A percentile compares a stretch with the other conserved stretches of the same genome.
Evolutionary conservation across 2,329 filamentous ascomycete genomes (phyloP).

Genomic region (Rosellinia necatrix): DNA sequence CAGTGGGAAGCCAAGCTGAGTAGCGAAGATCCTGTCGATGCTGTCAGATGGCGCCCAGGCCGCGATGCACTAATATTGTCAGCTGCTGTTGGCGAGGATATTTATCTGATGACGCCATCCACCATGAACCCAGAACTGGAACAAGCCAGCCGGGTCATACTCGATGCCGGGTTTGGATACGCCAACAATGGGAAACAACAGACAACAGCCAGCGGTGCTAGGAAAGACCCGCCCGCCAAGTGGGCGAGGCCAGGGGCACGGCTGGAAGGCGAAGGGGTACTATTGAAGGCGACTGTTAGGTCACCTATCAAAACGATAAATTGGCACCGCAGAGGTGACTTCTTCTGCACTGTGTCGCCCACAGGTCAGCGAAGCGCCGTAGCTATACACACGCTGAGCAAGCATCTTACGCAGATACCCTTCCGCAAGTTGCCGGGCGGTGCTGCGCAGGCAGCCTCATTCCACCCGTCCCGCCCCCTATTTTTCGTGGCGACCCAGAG

Average conservation of each 20-base stretch:
- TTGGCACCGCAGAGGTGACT: slow-evolving; percentile 94
- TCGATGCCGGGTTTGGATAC: slow-evolving; percentile 93
- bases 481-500: slow-evolving; percentile 97
- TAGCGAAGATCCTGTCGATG: slow-evolving; percentile 78
- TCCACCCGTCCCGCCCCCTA: slow-evolving; percentile 89
- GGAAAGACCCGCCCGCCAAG: slow-evolving; percentile 76
- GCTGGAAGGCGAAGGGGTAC: slow-evolving; percentile 77
- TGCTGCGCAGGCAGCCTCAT: slow-evolving; percentile 83
- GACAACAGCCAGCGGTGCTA: slow-evolving; percentile 57
- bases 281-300: slow-evolving; percentile 79
- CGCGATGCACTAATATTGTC: slow-evolving; percentile 81
- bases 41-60: slow-evolving; percentile 86
- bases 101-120: slow-evolving; percentile 82
- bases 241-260: slow-evolving; percentile 80
- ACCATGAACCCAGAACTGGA: slow-evolving; percentile 74
- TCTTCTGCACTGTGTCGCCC: slow-evolving; percentile 90
- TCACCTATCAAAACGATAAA: slow-evolving; percentile 83
- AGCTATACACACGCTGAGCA: slow-evolving; percentile 91
- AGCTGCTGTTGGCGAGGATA: slow-evolving; percentile 80
- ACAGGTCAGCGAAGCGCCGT: slow-evolving; percentile 78
- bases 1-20: slow-evolving; percentile 83
- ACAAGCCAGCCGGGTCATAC: slow-evolving; percentile 71
- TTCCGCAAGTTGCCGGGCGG: slow-evolving; percentile 75
- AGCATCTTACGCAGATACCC: slow-evolving; percentile 92
- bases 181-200: slow-evolving; percentile 70